phyloP scores from a whole-genome alignment of 495 filamentous ascomycete species.

The Astrothelium macrocarpum region DNA sequence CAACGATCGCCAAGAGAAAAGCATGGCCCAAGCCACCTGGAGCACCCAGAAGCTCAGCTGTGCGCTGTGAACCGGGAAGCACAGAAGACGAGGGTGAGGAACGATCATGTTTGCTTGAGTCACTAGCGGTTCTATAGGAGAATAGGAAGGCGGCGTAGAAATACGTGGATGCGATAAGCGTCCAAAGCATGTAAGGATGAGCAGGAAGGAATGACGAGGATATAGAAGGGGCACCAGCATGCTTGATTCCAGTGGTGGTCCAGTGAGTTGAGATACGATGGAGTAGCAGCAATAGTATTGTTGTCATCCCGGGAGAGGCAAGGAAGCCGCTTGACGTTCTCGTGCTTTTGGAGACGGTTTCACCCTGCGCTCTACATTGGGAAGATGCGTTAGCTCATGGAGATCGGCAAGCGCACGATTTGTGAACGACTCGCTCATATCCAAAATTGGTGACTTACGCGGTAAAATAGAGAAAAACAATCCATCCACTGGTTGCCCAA shows the following conservation, averaged over 20 bases:
- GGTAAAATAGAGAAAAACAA: constrained; percentile 30
- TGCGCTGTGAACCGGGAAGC: neutral
- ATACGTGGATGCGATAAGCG: constrained; percentile 62
- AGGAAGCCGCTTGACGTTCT: neutral
- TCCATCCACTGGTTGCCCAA: constrained; percentile 74
- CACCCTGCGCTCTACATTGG: neutral
- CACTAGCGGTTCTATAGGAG: constrained; percentile 12
- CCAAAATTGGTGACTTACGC: too few relatives aligned
- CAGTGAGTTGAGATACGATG: constrained; percentile 60
- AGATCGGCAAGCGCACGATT: too few relatives aligned
- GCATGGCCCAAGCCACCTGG: constrained; percentile 9
- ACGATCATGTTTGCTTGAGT: neutral
- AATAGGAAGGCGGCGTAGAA: constrained; percentile 30
- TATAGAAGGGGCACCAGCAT: constrained; percentile 78
- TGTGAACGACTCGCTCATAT: too few relatives aligned
- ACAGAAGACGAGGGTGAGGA: neutral
- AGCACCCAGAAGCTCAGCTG: constrained; percentile 10
- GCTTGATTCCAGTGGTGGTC: constrained; percentile 97
- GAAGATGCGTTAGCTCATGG: neutral
- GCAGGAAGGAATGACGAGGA: constrained; percentile 54
- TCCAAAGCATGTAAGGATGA: constrained; percentile 61
- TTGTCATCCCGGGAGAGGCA: neutral
- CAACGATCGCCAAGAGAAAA: constrained; percentile 38
- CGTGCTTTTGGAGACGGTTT: neutral
- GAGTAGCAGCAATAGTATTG: constrained; percentile 33